These are phyloP conservation scores for Musa schizocarpa DNA, from an alignment of 176 grass and related monocot genomes.

Conservation along the genomic window DNA sequence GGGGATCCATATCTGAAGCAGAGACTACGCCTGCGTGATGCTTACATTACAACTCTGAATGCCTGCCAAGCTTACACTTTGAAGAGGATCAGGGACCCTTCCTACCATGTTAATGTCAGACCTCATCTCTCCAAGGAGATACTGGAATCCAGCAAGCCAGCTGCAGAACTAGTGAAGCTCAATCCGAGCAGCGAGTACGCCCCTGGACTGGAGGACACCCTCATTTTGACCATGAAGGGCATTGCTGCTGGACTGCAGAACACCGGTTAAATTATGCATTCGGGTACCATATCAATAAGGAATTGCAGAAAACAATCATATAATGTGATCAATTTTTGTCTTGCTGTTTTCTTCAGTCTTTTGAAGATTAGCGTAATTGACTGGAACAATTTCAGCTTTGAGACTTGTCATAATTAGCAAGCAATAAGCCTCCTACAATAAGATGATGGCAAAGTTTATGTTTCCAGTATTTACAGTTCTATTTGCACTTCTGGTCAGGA, in stretches of 20 bases:
- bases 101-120: conserved; percentile 44
- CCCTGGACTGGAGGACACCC: conserved; percentile 79
- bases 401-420: no score
- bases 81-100: conserved; percentile 72
- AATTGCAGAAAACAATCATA: no score
- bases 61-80: conserved; percentile 79
- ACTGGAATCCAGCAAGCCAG: conserved; percentile 38
- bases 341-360: no score
- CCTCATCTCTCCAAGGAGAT: conserved; percentile 71
- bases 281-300: no score
- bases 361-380: no score
- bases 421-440: no score
- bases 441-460: no score
- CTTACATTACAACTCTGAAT: conserved; percentile 81
- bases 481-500: no score
- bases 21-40: conserved; percentile 64
- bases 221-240: conserved; percentile 96
- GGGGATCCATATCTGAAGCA: conserved; percentile 86
- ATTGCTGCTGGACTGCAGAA: conserved; percentile 92
- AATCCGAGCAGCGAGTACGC: conserved; percentile 74
- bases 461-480: no score
- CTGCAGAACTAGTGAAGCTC: conserved; percentile 57
- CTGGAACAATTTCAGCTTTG: no score
- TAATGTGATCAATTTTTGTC: background rate
- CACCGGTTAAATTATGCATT: conserved; percentile 44